Conservation (phyloP, 768 basidiomycete genomes). For the Pulveroboletus sp. region DNA sequence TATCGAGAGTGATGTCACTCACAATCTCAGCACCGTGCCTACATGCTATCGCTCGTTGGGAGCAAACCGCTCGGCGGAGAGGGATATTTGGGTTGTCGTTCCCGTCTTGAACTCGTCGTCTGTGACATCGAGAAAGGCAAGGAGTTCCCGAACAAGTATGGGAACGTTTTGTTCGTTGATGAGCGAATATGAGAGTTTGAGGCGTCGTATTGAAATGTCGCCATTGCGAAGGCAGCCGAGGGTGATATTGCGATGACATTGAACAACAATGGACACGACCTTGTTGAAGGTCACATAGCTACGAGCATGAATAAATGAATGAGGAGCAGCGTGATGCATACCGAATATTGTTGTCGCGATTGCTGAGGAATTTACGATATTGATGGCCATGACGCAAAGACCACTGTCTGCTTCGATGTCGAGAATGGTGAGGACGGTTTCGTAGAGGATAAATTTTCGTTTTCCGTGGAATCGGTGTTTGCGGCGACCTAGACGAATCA, state of each 20-base stretch:
- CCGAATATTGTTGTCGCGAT: conserved; percentile 99
- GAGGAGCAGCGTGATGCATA: conserved; percentile 34
- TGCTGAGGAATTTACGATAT: conserved; percentile 97
- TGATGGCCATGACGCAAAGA: conserved; percentile 98
- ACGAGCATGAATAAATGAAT: conserved; percentile 7
- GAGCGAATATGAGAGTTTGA: conserved; percentile 95
- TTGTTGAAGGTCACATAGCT: conserved; percentile 99
- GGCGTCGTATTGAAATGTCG: conserved; percentile 95
- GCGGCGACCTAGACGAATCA: conserved; percentile 76
- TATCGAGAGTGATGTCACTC: conserved; percentile 25
- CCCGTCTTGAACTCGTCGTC: conserved; percentile 99
- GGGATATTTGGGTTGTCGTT: conserved; percentile 94
- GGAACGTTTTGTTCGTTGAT: conserved; percentile 95
- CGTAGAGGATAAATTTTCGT: conserved; percentile 96
- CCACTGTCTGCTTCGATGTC: conserved; percentile 98
- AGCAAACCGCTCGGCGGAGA: conserved; percentile 94
- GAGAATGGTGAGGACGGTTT: conserved; percentile 92
- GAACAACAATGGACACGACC: conserved; percentile 95
- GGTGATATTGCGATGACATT: conserved; percentile 95
- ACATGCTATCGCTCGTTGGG: conserved; percentile 99
- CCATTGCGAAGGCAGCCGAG: conserved; percentile 99
- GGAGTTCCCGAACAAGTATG: conserved; percentile 83
- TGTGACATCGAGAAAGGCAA: conserved; percentile 96
- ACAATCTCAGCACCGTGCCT: conserved; percentile 92
- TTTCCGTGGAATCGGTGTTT: conserved; percentile 96